These are phyloP conservation scores for Phytophthora pluvialis DNA, from an alignment of 352 stramenopile species.

Conservation along the genomic window DNA sequence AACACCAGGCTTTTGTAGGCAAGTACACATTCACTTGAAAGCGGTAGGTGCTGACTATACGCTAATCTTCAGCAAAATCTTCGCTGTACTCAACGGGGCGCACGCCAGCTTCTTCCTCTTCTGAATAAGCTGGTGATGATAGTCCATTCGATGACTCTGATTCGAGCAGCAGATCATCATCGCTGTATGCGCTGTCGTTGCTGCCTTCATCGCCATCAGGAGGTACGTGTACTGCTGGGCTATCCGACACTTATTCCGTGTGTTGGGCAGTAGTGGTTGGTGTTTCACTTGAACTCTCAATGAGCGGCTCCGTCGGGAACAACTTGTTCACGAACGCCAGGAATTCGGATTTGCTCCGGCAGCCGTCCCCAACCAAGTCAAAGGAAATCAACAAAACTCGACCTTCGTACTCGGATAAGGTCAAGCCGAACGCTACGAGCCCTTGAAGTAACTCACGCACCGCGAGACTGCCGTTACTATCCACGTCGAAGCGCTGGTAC, in stretches of 20 bases:
- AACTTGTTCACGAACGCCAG: constrained; percentile 49
- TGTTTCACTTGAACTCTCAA: neutral
- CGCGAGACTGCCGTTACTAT: constrained; percentile 66
- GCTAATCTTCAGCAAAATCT: constrained; percentile 52
- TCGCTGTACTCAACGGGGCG: constrained; percentile 55
- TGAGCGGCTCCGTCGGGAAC: constrained; percentile 26
- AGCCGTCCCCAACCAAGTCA: constrained; percentile 57
- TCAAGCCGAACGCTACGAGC: constrained; percentile 49
- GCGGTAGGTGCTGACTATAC: neutral
- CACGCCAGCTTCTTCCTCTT: constrained; percentile 15
- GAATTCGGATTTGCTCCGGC: constrained; percentile 63
- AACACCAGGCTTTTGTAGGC: constrained; percentile 54
- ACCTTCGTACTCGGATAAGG: constrained; percentile 50
- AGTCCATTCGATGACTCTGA: constrained; percentile 23
- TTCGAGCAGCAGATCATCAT: constrained; percentile 29
- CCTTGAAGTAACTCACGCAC: constrained; percentile 59
- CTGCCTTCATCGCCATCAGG: neutral
- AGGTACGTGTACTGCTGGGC: neutral
- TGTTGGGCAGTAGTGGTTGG: neutral
- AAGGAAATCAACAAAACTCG: constrained; percentile 56
- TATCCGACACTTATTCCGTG: neutral
- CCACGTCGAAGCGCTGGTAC: constrained; percentile 60
- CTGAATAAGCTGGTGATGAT: constrained; percentile 25
- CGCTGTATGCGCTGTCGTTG: constrained; percentile 30
- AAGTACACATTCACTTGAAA: constrained; percentile 2